Evolutionary conservation across 164 flowering plant species (phyloP), one percentile per base, ranked within the genome.

Genomic region (Liriodendron chinense): DNA sequence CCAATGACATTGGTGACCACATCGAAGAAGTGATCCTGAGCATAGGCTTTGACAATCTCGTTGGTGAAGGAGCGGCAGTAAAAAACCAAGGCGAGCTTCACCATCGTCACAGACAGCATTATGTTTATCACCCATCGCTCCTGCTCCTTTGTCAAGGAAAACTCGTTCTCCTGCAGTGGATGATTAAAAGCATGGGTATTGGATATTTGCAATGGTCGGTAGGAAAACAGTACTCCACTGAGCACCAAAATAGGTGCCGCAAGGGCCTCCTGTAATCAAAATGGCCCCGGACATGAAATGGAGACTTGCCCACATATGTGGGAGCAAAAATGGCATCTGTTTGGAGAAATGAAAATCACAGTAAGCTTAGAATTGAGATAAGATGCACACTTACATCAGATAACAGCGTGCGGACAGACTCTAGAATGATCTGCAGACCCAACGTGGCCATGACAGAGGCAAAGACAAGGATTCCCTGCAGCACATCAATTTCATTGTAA

Each of bases 401-500:
- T 28, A 87, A 20, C 56, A 92, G 83, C 20, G 88, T 84, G 16
- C 88, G 90, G 18, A 84, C 50, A 12, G 98, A 92, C 85, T 92
- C 97, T 88, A 92, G 79, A 66, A 94, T 92, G 63, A 94, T 94
- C 83, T 94, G 97, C 85, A 94, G 80, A 53, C 98, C 98, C 43
- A 92, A 82, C 9, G 98, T 94, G 2, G 98, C 97, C 98, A 94
- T 94, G 66, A 94, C 97, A 74, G 97, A 91, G 53, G 98, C 98
- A 85, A 94, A 94, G 47, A 94, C 98, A 79, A 94, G 92, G 75
- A 94, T 94, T 49, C 98, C 98, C 97, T 94, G 87, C 84, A 85
- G 87, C 84, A 85, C 34, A 79, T 20, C 74, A 59, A 63, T 63
- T 24, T 23, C n/a, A 22, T 18, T 13, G 56, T 18, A 14, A 61